Evolutionary conservation across 176 grass and related monocot genomes (phyloP), one percentile per base, ranked within the genome.

Genomic region (Paspalum notatum): DNA sequence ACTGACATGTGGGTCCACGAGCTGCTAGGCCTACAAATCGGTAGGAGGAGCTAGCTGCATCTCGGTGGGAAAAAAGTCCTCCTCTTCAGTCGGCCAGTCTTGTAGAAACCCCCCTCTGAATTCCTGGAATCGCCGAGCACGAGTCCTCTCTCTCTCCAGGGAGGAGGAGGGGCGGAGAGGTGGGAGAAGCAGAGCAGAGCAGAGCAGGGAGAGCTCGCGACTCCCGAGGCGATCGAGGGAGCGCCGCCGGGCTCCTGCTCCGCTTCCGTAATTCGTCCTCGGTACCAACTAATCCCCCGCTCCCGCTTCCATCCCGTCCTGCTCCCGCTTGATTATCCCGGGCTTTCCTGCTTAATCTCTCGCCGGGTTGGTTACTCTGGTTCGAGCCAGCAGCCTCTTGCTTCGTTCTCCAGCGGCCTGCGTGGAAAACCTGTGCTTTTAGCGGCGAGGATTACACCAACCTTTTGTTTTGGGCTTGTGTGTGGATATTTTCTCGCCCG

Each of bases 31-130:
- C 75, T 46, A 17, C 55, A 0, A 0, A 1, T 58, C 61, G 56
- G 12, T 2, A 0, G 0, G 13, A 20, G 14, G 43, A 39, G 40
- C 1, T 51, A 0, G 1, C 0, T 0, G 3, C 0, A 22, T 2
- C 0, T 10, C 2, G 65, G 82, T 71, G 66, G 26, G 5, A 11
- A 62, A 49, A 37, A 16, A 10, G 18, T 16, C 71, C 22, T 48
- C 62, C n/a, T 42, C 62, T 62, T 53, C 78, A 55, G 65, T 18
- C 52, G 32, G 84, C 14, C 11, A 8, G 0, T 83, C 18, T 72
- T 78, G 32, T 32, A 48, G 39, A 40, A 87, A 63, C 46, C 10
- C 65, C 85, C 79, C 48, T 83, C 25, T 4, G 13, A 18, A 48
- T 56, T 46, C 9, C 47, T 8, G 40, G n/a, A 77, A 71, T 44